phyloP scores from a whole-genome alignment of 352 stramenopile genomes.

The Globisporangium nodosum region DNA sequence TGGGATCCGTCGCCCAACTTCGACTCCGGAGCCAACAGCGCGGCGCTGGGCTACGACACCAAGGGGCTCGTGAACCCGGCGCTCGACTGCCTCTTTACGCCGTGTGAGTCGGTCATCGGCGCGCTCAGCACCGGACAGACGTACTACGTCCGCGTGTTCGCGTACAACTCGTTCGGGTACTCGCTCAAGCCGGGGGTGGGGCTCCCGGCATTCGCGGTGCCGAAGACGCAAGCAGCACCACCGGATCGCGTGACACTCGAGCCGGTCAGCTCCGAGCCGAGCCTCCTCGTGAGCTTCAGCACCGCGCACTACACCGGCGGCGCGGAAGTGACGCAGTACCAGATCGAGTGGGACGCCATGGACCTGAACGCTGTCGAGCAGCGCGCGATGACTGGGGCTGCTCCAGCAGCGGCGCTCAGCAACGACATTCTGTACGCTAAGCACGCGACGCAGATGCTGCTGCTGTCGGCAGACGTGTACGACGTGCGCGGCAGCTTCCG shows the following conservation, averaged over 20 bases:
- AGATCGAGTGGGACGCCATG: constrained; percentile 92
- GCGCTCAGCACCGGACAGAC: constrained; percentile 60
- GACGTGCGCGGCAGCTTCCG: constrained; percentile 86
- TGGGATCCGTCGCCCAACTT: constrained; percentile 91
- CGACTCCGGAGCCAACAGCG: constrained; percentile 56
- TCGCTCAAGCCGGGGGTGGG: constrained; percentile 61
- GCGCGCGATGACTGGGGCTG: constrained; percentile 22
- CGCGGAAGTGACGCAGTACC: constrained; percentile 77
- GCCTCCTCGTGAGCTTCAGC: constrained; percentile 78
- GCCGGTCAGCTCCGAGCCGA: constrained; percentile 27
- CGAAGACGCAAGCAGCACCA: constrained; percentile 69
- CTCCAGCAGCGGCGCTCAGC: constrained; percentile 22
- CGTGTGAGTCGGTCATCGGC: constrained; percentile 82
- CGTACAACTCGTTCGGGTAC: constrained; percentile 92
- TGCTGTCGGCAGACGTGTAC: constrained; percentile 74
- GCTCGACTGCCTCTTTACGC: constrained; percentile 69
- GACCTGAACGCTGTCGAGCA: constrained; percentile 56
- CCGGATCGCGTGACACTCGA: constrained; percentile 47
- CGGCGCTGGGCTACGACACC: constrained; percentile 71
- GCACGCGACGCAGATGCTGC: constrained; percentile 87
- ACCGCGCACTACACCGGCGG: constrained; percentile 76
- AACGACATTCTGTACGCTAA: constrained; percentile 74
- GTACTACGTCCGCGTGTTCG: constrained; percentile 90
- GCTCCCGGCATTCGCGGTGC: constrained; percentile 58
- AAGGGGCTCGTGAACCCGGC: constrained; percentile 64